Conservation (phyloP, 73 alveolate genomes). For the Uronychia binucleata region DNA sequence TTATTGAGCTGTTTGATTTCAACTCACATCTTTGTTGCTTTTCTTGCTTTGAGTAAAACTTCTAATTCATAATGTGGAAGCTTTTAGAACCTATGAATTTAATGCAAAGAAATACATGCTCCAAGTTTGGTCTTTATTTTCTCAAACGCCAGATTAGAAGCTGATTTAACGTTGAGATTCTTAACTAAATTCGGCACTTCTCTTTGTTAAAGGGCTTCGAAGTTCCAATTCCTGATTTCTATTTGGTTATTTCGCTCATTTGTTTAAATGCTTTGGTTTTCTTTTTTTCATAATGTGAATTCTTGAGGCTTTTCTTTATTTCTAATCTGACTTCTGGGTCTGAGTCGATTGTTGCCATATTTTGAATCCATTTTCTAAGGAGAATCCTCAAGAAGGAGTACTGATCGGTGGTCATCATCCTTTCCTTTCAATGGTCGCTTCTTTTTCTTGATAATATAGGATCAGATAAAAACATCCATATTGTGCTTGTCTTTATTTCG, state of each 20-base stretch:
- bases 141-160: neutral
- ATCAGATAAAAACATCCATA: neutral
- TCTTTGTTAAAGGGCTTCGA: neutral
- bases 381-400: neutral
- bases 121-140: neutral
- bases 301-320: neutral
- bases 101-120: neutral
- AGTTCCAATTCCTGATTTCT: neutral
- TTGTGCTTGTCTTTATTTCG: too few species aligned
- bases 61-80: neutral
- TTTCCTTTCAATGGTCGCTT: neutral
- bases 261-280: too few species aligned
- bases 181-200: neutral
- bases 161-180: neutral
- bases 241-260: too few species aligned
- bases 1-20: neutral
- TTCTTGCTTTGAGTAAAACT: neutral
- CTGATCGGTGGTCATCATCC: neutral
- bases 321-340: too few species aligned
- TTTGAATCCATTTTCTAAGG: neutral
- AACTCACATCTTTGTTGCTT: neutral
- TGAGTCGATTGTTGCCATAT: neutral
- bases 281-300: neutral
- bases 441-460: neutral
- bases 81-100: neutral